A percentile compares a stretch with the other conserved stretches of the same genome.
Conservation (phyloP, 2,329 filamentous ascomycete species). For the Epichloe festucae region DNA sequence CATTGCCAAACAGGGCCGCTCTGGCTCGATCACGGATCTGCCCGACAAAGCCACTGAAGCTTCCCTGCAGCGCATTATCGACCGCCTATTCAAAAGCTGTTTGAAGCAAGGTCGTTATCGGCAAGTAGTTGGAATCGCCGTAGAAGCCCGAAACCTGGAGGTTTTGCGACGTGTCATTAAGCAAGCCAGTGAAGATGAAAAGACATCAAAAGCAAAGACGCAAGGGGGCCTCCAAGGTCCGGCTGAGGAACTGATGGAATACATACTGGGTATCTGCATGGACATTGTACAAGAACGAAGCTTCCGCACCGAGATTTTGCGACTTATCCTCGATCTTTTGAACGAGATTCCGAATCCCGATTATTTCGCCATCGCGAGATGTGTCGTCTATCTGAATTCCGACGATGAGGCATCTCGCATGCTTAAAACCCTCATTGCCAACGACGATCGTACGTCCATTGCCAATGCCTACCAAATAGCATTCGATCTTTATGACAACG, state of each 20-base stretch:
- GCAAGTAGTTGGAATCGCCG: conserved; percentile 91
- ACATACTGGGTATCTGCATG: conserved; percentile 92
- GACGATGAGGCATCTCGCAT: conserved; percentile 83
- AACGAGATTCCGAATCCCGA: conserved; percentile 87
- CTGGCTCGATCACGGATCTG: conserved; percentile 50
- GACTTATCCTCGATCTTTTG: conserved; percentile 86
- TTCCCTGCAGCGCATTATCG: conserved; percentile 71
- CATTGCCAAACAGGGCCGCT: conserved; percentile 37
- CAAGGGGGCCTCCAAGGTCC: conserved; percentile 39
- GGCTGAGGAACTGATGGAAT: conserved; percentile 92
- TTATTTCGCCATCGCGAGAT: conserved; percentile 96
- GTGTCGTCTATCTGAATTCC: conserved; percentile 89
- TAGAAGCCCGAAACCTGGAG: conserved; percentile 85
- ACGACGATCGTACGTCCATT: conserved; percentile 63
- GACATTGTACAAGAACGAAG: conserved; percentile 89
- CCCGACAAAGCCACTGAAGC: conserved; percentile 59
- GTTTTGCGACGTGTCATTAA: conserved; percentile 79
- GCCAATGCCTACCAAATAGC: conserved; percentile 93
- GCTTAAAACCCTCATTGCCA: conserved; percentile 67
- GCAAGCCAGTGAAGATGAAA: conserved; percentile 77
- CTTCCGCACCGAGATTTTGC: conserved; percentile 71
- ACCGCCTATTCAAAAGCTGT: conserved; percentile 83
- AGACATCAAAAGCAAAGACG: conserved; percentile 46
- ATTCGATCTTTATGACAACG: conserved; percentile 96
- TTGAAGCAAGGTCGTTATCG: conserved; percentile 76